Percentiles rank a stretch among this genome's conserved stretches.
These are phyloP conservation scores for Solanum etuberosum DNA, from an alignment of 257 asterid species.

Conservation along the genomic window DNA sequence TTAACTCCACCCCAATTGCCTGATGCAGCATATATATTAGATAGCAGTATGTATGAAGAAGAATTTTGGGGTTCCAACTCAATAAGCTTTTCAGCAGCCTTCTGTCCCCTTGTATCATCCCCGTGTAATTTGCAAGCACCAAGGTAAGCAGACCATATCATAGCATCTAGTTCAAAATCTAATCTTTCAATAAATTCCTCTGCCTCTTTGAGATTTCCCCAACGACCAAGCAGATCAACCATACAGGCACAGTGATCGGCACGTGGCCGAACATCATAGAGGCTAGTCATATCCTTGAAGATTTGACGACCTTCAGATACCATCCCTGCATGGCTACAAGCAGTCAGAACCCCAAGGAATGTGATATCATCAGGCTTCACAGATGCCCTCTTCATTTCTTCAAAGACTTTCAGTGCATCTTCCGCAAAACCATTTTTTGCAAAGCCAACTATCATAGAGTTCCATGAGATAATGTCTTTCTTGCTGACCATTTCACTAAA, in stretches of 20 bases:
- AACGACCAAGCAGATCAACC: slow-evolving; percentile 80
- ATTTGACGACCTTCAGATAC: slow-evolving; percentile 60
- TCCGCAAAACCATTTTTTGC: slow-evolving; percentile 76
- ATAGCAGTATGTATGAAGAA: slow-evolving; percentile 67
- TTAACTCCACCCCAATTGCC: slow-evolving; percentile 74
- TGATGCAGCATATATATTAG: slow-evolving; percentile 67
- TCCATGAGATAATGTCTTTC: slow-evolving; percentile 71
- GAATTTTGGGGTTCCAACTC: slow-evolving; percentile 67
- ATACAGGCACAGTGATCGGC: slow-evolving; percentile 78
- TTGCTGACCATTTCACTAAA: slow-evolving; percentile 53
- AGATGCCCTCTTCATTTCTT: slow-evolving; percentile 47
- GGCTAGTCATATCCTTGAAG: slow-evolving; percentile 34
- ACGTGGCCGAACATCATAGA: slow-evolving; percentile 50
- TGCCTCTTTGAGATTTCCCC: slow-evolving; percentile 78
- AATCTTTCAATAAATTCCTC: slow-evolving; percentile 53
- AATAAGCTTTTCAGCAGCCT: slow-evolving; percentile 68
- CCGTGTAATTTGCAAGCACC: slow-evolving; percentile 84
- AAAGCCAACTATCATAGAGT: slow-evolving; percentile 81
- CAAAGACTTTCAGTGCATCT: slow-evolving; percentile 46
- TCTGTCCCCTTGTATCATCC: slow-evolving; percentile 60
- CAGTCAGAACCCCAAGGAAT: slow-evolving; percentile 80
- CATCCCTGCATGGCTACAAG: slow-evolving; percentile 87
- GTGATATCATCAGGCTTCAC: slow-evolving; percentile 75
- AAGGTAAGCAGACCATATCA: slow-evolving; percentile 78
- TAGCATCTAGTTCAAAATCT: slow-evolving; percentile 53